Base-by-base conservation (phyloP, 23 red algal species). In the Agarophyton chilense region DNA sequence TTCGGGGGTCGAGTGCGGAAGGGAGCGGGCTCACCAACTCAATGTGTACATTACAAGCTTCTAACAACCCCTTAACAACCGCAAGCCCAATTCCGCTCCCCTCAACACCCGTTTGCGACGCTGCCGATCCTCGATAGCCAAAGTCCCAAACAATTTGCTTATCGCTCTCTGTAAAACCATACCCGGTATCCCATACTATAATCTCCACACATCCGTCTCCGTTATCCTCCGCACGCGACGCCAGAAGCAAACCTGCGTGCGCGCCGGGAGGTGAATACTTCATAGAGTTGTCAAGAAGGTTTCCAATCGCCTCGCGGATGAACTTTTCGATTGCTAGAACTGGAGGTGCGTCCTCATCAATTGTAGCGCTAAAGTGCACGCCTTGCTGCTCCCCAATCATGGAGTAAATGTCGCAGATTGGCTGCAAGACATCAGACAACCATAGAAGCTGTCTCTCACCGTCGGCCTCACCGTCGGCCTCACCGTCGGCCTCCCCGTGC, bases 261-360 rank as follows among this genome's bases (percentile, higher is more conserved):
- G 62, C 65, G 25, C 90, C 95, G 19, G 35, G 40, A 14, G 90
- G 82, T 4, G 95, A 89, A 33, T 94, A 98, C 70, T 98, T 90
- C 47, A 94, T 36, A 2, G 84, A 68, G 55, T 98, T 98, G n/a
- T 98, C 95, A 28, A 93, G 64, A 28, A 93, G 56, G 42, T 88
- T 93, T 21, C 54, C 52, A 33, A 88, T 72, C 17, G 83, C 82
- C 72, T 98, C 95, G 61, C 83, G 73, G 17, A 98, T 32, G 28
- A 52, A 77, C 28, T 39, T 64, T 31, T 63, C 90, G 31, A 85
- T 52, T 22, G 87, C 83, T 16, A 90, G 41, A 18, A 93, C 82
- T 16, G 95, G 81, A 13, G 95, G 90, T 40, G 78, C 53, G 66
- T 96, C 94, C 52, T 91, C 79, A 42, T 89, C 93, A 34, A 95